Percentiles rank a stretch among this genome's conserved stretches.
phyloP scores from a whole-genome alignment of 2,329 filamentous ascomycete genomes.

The Sporothrix brunneoviolacea region DNA sequence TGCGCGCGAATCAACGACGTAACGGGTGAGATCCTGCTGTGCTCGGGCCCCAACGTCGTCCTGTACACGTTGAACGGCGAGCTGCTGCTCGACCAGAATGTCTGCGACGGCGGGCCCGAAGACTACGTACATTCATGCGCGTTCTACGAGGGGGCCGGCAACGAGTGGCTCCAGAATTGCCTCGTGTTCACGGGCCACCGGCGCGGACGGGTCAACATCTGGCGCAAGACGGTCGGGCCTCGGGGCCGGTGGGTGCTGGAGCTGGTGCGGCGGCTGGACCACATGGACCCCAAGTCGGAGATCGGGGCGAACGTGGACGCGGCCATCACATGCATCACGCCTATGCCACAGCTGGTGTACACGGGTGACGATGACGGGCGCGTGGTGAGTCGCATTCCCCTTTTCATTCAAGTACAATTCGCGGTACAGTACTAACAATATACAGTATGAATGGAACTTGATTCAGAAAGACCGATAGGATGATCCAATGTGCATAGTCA shows the following conservation, averaged over 20 bases:
- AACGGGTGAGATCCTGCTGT: slow-evolving; percentile 82
- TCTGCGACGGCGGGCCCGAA: slow-evolving; percentile 55
- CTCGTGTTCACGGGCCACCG: slow-evolving; percentile 86
- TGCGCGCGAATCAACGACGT: slow-evolving; percentile 85
- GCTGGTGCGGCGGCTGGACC: slow-evolving; percentile 74
- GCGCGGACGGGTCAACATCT: slow-evolving; percentile 75
- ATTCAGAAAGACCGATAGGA: slow-evolving; percentile 46
- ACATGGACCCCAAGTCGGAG: slow-evolving; percentile 62
- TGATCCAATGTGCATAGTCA: not conserved
- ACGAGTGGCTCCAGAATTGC: slow-evolving; percentile 84
- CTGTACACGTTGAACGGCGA: slow-evolving; percentile 87
- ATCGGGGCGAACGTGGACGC: slow-evolving; percentile 52
- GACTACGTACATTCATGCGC: slow-evolving; percentile 77
- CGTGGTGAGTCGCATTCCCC: slow-evolving; percentile 83
- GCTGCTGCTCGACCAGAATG: slow-evolving; percentile 71
- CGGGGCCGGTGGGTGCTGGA: slow-evolving; percentile 66
- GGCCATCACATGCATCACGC: slow-evolving; percentile 78
- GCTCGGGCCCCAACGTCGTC: slow-evolving; percentile 65
- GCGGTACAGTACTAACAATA: too few relatives aligned
- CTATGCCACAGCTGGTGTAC: slow-evolving; percentile 78
- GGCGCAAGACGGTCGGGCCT: slow-evolving; percentile 47
- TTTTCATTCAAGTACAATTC: too few relatives aligned
- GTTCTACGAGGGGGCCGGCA: slow-evolving; percentile 85
- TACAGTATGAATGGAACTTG: slow-evolving; percentile 59
- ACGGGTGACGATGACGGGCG: slow-evolving; percentile 89